A percentile compares a stretch with the other conserved stretches of the same genome.
Conservation (phyloP, 768 basidiomycete genomes). For the Cystofilobasidium ferigula region DNA sequence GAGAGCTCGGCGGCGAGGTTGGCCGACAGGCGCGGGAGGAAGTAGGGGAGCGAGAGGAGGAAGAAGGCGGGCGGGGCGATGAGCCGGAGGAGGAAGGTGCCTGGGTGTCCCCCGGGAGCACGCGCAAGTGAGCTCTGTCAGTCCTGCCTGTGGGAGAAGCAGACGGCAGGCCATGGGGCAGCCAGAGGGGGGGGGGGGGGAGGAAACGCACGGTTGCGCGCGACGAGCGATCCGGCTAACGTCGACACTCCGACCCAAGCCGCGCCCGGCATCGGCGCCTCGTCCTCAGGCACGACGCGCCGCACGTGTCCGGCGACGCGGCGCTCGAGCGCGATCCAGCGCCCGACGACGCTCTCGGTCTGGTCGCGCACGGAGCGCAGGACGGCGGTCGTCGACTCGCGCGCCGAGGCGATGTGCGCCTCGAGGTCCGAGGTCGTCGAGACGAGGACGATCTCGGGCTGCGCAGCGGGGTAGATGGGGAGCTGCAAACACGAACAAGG, state of each 20-base stretch:
- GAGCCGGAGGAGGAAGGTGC: constrained; percentile 52
- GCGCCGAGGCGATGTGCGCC: constrained; percentile 58
- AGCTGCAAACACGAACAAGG: background rate
- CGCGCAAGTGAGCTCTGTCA: background rate
- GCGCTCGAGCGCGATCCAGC: constrained; percentile 78
- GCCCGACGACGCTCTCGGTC: constrained; percentile 61
- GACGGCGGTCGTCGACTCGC: constrained; percentile 51
- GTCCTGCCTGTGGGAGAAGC: too few relatives aligned
- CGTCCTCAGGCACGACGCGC: constrained; percentile 64
- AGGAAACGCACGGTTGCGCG: constrained; percentile 53
- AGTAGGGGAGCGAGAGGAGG: constrained; percentile 59
- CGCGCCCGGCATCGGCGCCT: constrained; percentile 74
- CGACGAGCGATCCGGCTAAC: constrained; percentile 74
- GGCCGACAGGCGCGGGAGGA: constrained; percentile 69
- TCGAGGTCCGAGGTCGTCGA: constrained; percentile 66
- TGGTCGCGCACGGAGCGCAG: constrained; percentile 52
- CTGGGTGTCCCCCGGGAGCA: constrained; percentile 24
- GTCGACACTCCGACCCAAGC: constrained; percentile 71
- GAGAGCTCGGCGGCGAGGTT: constrained; percentile 46
- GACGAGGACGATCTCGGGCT: constrained; percentile 55
- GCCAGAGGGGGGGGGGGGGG: too few relatives aligned
- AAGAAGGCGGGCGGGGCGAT: constrained; percentile 67
- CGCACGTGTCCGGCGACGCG: constrained; percentile 77
- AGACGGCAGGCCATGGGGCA: too few relatives aligned
- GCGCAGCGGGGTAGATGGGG: constrained; percentile 23